These are phyloP conservation scores for Diaporthe ampelina DNA, from an alignment of 2,329 filamentous ascomycete genomes.

Conservation along the genomic window DNA sequence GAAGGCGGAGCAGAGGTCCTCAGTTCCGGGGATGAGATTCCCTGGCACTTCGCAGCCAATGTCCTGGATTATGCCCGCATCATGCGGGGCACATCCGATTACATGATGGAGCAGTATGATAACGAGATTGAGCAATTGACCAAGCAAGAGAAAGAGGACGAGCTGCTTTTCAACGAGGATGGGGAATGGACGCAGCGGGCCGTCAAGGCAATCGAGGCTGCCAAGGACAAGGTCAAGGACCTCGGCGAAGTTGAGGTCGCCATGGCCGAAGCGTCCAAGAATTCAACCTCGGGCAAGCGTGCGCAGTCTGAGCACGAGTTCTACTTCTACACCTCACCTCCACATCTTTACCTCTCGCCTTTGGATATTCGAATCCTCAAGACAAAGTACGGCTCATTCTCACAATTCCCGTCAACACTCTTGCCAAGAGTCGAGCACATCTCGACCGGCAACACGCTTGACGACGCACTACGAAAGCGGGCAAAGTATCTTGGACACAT, in stretches of 20 bases:
- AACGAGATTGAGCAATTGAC: constrained; percentile 81
- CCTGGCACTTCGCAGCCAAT: constrained; percentile 95
- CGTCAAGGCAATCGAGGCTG: constrained; percentile 78
- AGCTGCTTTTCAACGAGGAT: constrained; percentile 91
- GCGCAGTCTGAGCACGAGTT: constrained; percentile 67
- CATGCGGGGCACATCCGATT: constrained; percentile 93
- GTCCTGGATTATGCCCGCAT: constrained; percentile 95
- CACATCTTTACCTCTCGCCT: constrained; percentile 90
- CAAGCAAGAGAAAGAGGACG: constrained; percentile 87
- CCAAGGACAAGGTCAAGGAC: constrained; percentile 78
- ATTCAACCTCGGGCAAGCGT: constrained; percentile 42
- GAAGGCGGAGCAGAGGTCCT: constrained; percentile 81
- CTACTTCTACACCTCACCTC: constrained; percentile 89
- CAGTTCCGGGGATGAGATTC: constrained; percentile 80
- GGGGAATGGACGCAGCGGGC: constrained; percentile 94
- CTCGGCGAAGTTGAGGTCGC: constrained; percentile 53
- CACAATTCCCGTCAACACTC: constrained; percentile 85
- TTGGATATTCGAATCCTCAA: constrained; percentile 94
- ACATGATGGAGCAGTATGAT: constrained; percentile 87
- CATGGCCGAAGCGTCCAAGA: constrained; percentile 44
- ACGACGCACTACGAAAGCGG: constrained; percentile 85
- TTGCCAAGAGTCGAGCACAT: constrained; percentile 91
- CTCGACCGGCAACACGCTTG: constrained; percentile 87
- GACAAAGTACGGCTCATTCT: constrained; percentile 87
- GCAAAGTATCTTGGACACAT: constrained; percentile 90